Evolutionary conservation across 805 yeast species (phyloP), one percentile per base, ranked within the genome.

Genomic region (Ogataea philodendri): DNA sequence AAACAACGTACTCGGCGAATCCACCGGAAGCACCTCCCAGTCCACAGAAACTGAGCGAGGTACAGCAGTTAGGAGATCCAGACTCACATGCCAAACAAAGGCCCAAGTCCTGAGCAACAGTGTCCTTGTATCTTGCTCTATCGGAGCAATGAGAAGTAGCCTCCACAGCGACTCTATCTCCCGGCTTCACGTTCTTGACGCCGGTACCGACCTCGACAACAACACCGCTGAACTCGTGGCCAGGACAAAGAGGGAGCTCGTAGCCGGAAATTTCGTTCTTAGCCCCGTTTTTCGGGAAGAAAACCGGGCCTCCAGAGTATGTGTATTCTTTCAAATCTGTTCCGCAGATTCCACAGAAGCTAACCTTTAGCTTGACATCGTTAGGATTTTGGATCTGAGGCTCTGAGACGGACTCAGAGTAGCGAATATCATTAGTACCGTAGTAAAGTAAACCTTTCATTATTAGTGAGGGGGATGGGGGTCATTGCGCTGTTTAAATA

Each of bases 311-410:
- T 10, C 40, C 44, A 7, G 41, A 24, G 14, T 44, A 37, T 9
- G 42, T 40, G 22, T 26, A 32, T 49, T 78, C 75, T 42, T 72
- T 74, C 31, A 75, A 52, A 48, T 75, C 81, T 6, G 74, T 62
- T n/a, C 81, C 81, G 46, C 81, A 76, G 31, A 76, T 73, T 1
- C 80, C 81, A 42, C 78, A 69, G 54, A 63, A 73, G 7, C 63
- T 51, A n/a, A 72, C 64, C 15, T 65, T 69, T 17, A 72, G 47
- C 9, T 69, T 55, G n/a, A 71, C 57, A 31, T 72, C 76, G 21
- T 63, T 58, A 56, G 15, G 57, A 51, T 3, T 41, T 29, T 15
- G 17, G 29, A 69, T 57, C 21, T 44, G 28, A 3, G 76, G 76
- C 28, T 59, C 67, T 8, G 57, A 51, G 15, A 37, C 37, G 9